These are phyloP conservation scores for Phytopythium montanum DNA, from an alignment of 352 stramenopile species.

Conservation along the genomic window DNA sequence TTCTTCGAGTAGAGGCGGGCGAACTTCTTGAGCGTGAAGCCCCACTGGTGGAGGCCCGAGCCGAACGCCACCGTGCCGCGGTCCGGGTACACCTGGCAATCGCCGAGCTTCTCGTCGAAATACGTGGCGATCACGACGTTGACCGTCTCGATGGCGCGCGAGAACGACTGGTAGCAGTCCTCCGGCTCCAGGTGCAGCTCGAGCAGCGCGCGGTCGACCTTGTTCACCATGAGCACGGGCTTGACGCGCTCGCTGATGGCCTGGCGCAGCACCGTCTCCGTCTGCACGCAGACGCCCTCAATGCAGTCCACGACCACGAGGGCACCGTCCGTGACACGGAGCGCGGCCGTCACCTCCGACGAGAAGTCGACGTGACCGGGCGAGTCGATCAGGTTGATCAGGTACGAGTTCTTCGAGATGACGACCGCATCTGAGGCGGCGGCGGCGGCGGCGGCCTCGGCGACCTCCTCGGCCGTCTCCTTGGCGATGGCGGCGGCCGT, in stretches of 20 bases:
- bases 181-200: slow-evolving; percentile 98
- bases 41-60: slow-evolving; percentile 99
- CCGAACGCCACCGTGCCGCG: slow-evolving; percentile 99
- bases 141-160: slow-evolving; percentile 97
- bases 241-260: slow-evolving; percentile 97
- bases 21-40: slow-evolving; percentile 99
- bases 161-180: slow-evolving; percentile 99
- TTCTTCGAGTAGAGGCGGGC: slow-evolving; percentile 98
- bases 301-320: slow-evolving; percentile 99
- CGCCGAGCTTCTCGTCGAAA: slow-evolving; percentile 96
- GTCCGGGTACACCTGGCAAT: slow-evolving; percentile 98
- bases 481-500: slow-evolving; percentile 61
- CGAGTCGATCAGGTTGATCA: slow-evolving; percentile 99
- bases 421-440: slow-evolving; percentile 44
- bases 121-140: slow-evolving; percentile 99
- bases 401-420: slow-evolving; percentile 96
- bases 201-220: slow-evolving; percentile 98
- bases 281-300: slow-evolving; percentile 99
- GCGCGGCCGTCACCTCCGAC: slow-evolving; percentile 98
- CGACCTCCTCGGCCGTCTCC: slow-evolving; percentile 34
- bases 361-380: slow-evolving; percentile 99
- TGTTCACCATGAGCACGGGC: slow-evolving; percentile 99
- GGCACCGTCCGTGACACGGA: slow-evolving; percentile 99
- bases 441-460: slow-evolving; percentile 11
- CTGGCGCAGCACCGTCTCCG: slow-evolving; percentile 98